phyloP scores from a whole-genome alignment of 2,329 filamentous ascomycete species.

The Sporothrix protearum region DNA sequence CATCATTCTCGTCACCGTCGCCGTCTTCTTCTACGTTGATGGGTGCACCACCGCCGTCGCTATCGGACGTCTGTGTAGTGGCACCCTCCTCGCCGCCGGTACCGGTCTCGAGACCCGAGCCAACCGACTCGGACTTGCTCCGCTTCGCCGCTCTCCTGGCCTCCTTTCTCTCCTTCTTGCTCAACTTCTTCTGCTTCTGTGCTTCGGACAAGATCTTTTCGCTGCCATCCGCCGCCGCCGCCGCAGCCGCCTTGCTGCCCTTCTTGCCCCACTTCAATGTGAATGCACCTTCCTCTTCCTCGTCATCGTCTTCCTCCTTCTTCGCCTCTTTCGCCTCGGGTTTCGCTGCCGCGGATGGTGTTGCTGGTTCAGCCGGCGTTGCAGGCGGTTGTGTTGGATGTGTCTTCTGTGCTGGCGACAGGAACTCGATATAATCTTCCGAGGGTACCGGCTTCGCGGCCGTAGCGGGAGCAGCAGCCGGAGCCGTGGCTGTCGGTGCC shows the following conservation, averaged over 20 bases:
- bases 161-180: constrained; percentile 27
- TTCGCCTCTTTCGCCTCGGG: constrained; percentile 32
- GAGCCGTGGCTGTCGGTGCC: background rate
- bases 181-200: constrained; percentile 22
- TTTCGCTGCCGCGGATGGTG: constrained; percentile 17
- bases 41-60: constrained; percentile 40
- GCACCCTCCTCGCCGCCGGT: constrained; percentile 21
- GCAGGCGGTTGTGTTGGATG: background rate
- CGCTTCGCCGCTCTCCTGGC: constrained; percentile 25
- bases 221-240: background rate
- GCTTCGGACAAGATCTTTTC: background rate
- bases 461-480: background rate
- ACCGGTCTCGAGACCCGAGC: constrained; percentile 31
- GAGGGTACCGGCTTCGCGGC: background rate
- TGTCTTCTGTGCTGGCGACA: constrained; percentile 15
- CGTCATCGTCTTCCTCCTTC: constrained; percentile 36
- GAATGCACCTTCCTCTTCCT: constrained; percentile 15
- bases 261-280: constrained; percentile 26
- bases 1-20: constrained; percentile 5
- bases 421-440: constrained; percentile 26
- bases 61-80: constrained; percentile 33
- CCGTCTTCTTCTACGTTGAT: constrained; percentile 34
- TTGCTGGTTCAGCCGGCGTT: background rate
- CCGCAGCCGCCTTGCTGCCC: background rate
- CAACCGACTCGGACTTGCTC: constrained; percentile 36